These are phyloP conservation scores for Coemansia sp. DNA, from an alignment of 192 early-diverging fungal species.

Conservation along the genomic window DNA sequence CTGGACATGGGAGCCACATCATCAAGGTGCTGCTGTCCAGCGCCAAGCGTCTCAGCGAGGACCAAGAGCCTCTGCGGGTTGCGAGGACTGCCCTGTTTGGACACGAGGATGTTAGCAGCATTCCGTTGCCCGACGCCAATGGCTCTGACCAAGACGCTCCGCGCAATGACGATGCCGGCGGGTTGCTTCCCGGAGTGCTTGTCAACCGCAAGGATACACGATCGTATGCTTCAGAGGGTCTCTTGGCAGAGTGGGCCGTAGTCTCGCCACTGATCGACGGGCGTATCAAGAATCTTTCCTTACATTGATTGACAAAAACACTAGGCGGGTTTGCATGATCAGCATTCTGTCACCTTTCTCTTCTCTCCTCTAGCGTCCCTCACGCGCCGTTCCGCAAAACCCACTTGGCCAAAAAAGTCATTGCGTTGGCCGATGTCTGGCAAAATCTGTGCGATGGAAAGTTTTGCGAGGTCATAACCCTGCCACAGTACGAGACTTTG, in stretches of 20 bases:
- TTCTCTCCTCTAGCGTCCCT: background rate
- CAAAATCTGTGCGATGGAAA: background rate
- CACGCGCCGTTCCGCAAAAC: background rate
- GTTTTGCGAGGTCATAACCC: background rate
- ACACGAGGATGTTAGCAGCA: constrained; percentile 25
- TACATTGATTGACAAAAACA: background rate
- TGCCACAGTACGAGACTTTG: background rate
- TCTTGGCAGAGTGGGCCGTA: constrained; percentile 59
- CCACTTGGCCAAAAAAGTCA: background rate
- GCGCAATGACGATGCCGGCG: constrained; percentile 39
- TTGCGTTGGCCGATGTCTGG: background rate
- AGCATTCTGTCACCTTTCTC: background rate
- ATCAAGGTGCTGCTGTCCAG: constrained; percentile 26
- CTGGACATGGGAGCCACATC: constrained; percentile 13
- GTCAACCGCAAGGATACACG: constrained; percentile 36
- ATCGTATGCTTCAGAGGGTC: constrained; percentile 33
- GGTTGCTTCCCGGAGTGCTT: constrained; percentile 27
- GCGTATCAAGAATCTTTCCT: constrained; percentile 44
- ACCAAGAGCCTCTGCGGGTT: constrained; percentile 30
- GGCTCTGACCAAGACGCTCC: constrained; percentile 7
- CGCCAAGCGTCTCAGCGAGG: constrained; percentile 21
- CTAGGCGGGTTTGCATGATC: background rate
- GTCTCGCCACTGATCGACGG: constrained; percentile 57
- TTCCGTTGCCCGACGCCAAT: constrained; percentile 9
- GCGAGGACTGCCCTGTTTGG: constrained; percentile 43